phyloP scores from a whole-genome alignment of 2,329 filamentous ascomycete genomes.

The Aspergillus oerlinghausenensis region DNA sequence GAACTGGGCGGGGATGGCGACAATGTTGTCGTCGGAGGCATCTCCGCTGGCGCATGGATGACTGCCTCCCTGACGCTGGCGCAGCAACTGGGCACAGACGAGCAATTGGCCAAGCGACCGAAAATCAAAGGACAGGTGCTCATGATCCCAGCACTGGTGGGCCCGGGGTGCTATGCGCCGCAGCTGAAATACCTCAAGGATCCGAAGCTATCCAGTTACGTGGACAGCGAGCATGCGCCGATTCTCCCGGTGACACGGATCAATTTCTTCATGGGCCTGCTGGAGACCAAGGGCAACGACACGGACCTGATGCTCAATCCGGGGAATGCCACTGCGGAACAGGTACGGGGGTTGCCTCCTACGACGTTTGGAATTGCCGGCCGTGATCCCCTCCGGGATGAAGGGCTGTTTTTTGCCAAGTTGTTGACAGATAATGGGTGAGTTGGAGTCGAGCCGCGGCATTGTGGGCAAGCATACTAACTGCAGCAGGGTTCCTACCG shows the following conservation, averaged over 20 bases:
- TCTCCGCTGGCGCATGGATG: constrained; percentile 47
- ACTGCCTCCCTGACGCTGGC: constrained; percentile 40
- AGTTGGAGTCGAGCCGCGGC: constrained; percentile 8
- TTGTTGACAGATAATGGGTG: constrained; percentile 43
- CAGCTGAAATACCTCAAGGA: constrained; percentile 36
- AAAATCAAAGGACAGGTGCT: constrained; percentile 49
- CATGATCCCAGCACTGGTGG: constrained; percentile 48
- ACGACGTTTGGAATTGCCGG: constrained; percentile 46
- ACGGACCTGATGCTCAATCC: constrained; percentile 40
- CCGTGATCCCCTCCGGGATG: constrained; percentile 47
- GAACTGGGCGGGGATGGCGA: constrained; percentile 36
- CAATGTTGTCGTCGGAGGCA: constrained; percentile 45
- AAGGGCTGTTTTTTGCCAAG: constrained; percentile 46
- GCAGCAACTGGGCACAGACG: constrained; percentile 30
- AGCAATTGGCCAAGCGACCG: constrained; percentile 15
- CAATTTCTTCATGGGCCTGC: constrained; percentile 25
- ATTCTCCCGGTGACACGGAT: constrained; percentile 42
- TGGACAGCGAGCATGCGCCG: constrained; percentile 47
- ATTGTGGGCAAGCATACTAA: neutral
- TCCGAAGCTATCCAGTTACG: constrained; percentile 41
- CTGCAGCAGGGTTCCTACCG: constrained; percentile 42
- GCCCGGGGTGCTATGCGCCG: constrained; percentile 29
- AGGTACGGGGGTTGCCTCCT: constrained; percentile 41
- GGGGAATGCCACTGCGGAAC: constrained; percentile 26
- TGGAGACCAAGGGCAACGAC: constrained; percentile 21